Base-by-base conservation (phyloP, 176 grass and related monocot genomes). In the Carex parvula region DNA sequence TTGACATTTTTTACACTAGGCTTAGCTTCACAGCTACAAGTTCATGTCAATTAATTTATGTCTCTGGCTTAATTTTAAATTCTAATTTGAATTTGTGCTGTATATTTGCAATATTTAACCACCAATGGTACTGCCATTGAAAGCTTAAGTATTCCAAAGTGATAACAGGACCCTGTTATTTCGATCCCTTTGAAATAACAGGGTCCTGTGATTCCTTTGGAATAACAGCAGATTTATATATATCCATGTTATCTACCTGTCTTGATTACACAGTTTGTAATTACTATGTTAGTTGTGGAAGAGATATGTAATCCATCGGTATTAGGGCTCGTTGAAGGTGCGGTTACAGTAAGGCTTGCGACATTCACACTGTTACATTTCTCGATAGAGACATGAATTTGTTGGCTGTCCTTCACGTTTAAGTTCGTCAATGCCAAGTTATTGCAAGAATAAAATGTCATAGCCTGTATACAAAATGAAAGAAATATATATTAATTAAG, bases 231-330 rank as follows among this genome's bases (percentile, higher is more conserved):
- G 29, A 29, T 29, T 29, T 29, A 29, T n/a, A n/a, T n/a, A n/a
- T 29, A 29, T 29, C 29, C 29, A 11, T 58, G 29, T 70, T 50
- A 57, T 72, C 6, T 90, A 87, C 89, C 85, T 20, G 89, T 90
- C 48, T 20, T 52, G 56, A 90, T 87, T 58, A 81, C 85, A 60
- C 76, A 85, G 46, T 87, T 42, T 63, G 75, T 85, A 64, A 90
- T 90, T 54, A 44, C 5, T 55, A 90, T 85, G 57, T 76, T 82
- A 21, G 79, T 72, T 2, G 89, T 87, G 1, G 42, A 35, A 14
- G 81, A n/a, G 15, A 90, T 50, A 18, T 90, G 89, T 80, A 90
- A 68, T n/a, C 89, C 89, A 70, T 90, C 89, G 4, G 89, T 90
- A 73, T 90, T 90, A 16, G 89, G 89, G 41, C 89, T 90, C 5